These are phyloP conservation scores for Phylloporus sp. DNA, from an alignment of 768 basidiomycete species.

Conservation along the genomic window DNA sequence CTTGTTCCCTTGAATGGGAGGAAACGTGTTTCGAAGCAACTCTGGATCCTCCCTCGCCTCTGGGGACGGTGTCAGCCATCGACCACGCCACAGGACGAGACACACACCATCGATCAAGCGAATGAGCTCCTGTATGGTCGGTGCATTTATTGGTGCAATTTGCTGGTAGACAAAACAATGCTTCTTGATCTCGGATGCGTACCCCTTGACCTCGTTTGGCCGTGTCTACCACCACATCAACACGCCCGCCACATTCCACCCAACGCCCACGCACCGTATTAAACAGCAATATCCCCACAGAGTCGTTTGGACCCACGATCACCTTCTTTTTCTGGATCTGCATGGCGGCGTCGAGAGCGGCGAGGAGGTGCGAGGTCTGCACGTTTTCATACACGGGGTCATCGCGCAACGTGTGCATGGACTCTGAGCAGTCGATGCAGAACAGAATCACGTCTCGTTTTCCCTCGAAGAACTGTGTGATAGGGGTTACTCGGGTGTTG, in stretches of 20 bases:
- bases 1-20: conserved; percentile 52
- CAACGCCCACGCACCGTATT: conserved; percentile 62
- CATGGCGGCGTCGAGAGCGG: conserved; percentile 78
- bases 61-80: too few species aligned
- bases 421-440: conserved; percentile 89
- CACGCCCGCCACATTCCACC: too few species aligned
- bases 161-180: conserved; percentile 72
- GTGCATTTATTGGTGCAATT: conserved; percentile 73
- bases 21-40: conserved; percentile 56
- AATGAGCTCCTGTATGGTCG: conserved; percentile 75
- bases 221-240: conserved; percentile 25
- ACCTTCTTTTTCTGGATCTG: conserved; percentile 90
- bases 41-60: conserved; percentile 63
- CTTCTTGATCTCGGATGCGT: conserved; percentile 59
- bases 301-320: conserved; percentile 81
- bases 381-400: conserved; percentile 61
- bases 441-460: conserved; percentile 89
- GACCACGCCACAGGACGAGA: not conserved
- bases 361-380: conserved; percentile 72
- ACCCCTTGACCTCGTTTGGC: conserved; percentile 33
- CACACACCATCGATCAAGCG: conserved; percentile 69
- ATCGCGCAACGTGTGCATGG: conserved; percentile 76
- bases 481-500: conserved; percentile 13
- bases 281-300: conserved; percentile 86
- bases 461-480: conserved; percentile 58